Evolutionary conservation across 768 basidiomycete genomes (phyloP), one percentile per base, ranked within the genome.

Genomic region (Trametes coccinea): DNA sequence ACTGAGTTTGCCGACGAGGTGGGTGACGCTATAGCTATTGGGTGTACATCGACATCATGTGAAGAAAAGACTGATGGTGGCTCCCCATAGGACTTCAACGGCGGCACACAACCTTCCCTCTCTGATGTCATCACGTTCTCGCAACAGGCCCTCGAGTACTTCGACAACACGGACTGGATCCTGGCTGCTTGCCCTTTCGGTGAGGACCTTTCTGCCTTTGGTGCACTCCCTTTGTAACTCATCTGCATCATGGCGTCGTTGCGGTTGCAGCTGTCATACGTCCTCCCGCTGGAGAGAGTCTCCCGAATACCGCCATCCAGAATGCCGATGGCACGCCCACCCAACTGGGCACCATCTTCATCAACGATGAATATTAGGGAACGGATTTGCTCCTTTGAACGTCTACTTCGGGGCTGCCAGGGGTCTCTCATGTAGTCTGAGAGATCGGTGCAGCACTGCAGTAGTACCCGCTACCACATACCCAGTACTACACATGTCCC

Each of bases 1-100:
- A 89, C 89, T 6, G 92, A 93, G 68, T 86, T 82, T 66, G 90
- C 89, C 59, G 85, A 83, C 76, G 76, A 84, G 76, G 89, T 72
- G 41, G 41, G 41, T 43, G 41, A 39, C 39, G 7, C 13, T 13
- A 50, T 5, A 60, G 50, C 2, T n/a, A 2, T 4, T 17, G 17
- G 5, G 2, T n/a, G 16, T 29, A 9, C 22, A 22, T 22, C 22
- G 22, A 22, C 22, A 22, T 22, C 22, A 22, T 22, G 22, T 22
- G 22, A 22, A 22, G 22, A 22, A 22, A 22, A 22, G 22, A 22
- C 22, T 22, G 22, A 22, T 22, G 22, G 22, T 22, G 22, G 22
- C 22, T 22, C 22, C 22, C 22, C 22, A 22, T 16, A 90, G 84
- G 77, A 86, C 74, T 90, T 85, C 63, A 78, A 78, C 7, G 62